phyloP scores from a whole-genome alignment of 116 monocot species.

The Papilionanthe hybrid region DNA sequence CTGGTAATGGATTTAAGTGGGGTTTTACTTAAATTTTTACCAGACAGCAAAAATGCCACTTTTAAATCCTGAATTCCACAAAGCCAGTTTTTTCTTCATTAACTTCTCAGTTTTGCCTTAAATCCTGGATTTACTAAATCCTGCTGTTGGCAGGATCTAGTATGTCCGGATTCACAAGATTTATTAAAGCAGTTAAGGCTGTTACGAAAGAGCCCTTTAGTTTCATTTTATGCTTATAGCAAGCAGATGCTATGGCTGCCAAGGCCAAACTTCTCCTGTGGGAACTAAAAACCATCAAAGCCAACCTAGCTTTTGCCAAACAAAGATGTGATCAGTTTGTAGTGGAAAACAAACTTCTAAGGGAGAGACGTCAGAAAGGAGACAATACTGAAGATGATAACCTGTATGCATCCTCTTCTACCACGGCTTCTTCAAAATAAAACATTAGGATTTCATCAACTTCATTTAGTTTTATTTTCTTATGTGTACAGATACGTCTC shows the following conservation, averaged over 20 bases:
- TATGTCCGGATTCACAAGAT: no score
- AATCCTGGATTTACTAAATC: no score
- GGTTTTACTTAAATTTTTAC: no score
- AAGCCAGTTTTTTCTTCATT: no score
- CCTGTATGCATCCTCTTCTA: constrained; percentile 39
- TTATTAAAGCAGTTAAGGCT: no score
- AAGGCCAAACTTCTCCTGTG: constrained; percentile 84
- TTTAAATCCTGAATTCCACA: no score
- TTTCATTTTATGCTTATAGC: constrained; percentile 34
- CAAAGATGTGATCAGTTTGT: constrained; percentile 77
- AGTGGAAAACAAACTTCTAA: constrained; percentile 75
- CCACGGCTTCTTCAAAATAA: no score
- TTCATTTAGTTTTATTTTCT: neutral
- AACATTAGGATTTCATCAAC: no score
- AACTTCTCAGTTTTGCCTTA: no score
- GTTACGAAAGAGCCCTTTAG: neutral
- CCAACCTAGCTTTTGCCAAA: constrained; percentile 84
- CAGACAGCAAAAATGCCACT: no score
- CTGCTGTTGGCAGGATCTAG: no score
- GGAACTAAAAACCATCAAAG: constrained; percentile 85
- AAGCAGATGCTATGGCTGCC: constrained; percentile 96
- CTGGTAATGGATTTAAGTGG: neutral
- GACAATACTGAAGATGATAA: constrained; percentile 71
- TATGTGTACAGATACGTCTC: neutral
- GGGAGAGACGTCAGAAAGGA: constrained; percentile 66